Conservation (phyloP, 2,329 filamentous ascomycete genomes). For the Xylaria digitata region DNA sequence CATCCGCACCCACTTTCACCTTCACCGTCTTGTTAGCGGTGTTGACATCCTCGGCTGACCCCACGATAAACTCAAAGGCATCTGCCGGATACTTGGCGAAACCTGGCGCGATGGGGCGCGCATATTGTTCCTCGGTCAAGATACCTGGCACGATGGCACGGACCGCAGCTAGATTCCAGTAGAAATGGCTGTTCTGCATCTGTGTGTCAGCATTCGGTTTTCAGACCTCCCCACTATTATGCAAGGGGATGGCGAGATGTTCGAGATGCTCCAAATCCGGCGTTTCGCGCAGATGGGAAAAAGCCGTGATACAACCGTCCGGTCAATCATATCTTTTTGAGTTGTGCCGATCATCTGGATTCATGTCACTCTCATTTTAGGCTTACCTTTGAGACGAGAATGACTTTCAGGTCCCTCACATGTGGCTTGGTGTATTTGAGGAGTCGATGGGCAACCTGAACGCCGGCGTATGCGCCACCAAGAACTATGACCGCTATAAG, state of each 20-base stretch:
- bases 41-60: slow-evolving; percentile 58
- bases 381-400: slow-evolving; percentile 67
- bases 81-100: slow-evolving; percentile 62
- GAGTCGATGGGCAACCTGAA: slow-evolving; percentile 65
- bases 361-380: background rate
- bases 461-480: slow-evolving; percentile 65
- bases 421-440: slow-evolving; percentile 62
- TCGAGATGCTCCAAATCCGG: background rate
- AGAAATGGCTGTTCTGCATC: slow-evolving; percentile 66
- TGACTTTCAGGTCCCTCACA: slow-evolving; percentile 62
- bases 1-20: slow-evolving; percentile 51
- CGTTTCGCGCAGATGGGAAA: background rate
- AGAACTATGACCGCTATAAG: slow-evolving; percentile 60
- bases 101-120: slow-evolving; percentile 61
- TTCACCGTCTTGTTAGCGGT: slow-evolving; percentile 55
- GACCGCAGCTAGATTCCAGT: slow-evolving; percentile 68
- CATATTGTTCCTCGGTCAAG: slow-evolving; percentile 62
- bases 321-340: background rate
- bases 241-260: background rate
- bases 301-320: background rate
- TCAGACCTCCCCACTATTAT: background rate
- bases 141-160: slow-evolving; percentile 65
- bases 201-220: slow-evolving; percentile 25
- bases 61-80: slow-evolving; percentile 64
- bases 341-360: background rate